Evolutionary conservation across 371 early-diverging fungal genomes (phyloP), one percentile per base, ranked within the genome.

Genomic region (Rhizopus sp.): DNA sequence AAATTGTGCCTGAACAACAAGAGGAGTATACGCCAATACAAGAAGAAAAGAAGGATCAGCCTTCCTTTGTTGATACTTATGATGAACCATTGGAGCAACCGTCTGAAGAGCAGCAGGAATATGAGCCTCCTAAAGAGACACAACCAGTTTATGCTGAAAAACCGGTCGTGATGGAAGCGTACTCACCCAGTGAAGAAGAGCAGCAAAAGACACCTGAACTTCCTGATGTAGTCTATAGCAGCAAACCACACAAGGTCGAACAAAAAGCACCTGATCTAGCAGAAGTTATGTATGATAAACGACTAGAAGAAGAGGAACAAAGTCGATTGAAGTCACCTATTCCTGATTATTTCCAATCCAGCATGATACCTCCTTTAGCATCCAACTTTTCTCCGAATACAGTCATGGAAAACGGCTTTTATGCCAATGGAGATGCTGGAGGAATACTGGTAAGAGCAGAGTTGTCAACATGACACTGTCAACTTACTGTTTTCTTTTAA

Each of bases 391-490:
- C 46, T 46, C 29, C 17, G 17, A 17, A 46, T 8, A 17, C 17
- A 5, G 9, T 15, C 4, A 23, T 29, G 8, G 46, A 46, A 8
- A 46, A 23, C 9, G 12, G 12, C 29, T 46, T 23, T 46, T 46
- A 46, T 12, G 46, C 17, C 7, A 46, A 23, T 23, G 46, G 46
- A 3, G 23, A 23, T 23, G 23, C 23, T 23, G 23, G 23, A 23
- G 23, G 23, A 23, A 23, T 23, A 23, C 23, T 23, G 58, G 63
- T 16, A 60, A 60, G 34, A 12, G 50, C 12, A 60, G 64, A 30
- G 66, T 62, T 41, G 69, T 67, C 12, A 46, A 41, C 10, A 13
- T 13, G n/a, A 3, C 15, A 41, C 9, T 3, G n/a, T 12, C 17
- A 15, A 1, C 2, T 42, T n/a, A n/a, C 2, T 42, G 13, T 42